Evolutionary conservation across 2,329 filamentous ascomycete species (phyloP).

Genomic region (Hypomyces rosellus): DNA sequence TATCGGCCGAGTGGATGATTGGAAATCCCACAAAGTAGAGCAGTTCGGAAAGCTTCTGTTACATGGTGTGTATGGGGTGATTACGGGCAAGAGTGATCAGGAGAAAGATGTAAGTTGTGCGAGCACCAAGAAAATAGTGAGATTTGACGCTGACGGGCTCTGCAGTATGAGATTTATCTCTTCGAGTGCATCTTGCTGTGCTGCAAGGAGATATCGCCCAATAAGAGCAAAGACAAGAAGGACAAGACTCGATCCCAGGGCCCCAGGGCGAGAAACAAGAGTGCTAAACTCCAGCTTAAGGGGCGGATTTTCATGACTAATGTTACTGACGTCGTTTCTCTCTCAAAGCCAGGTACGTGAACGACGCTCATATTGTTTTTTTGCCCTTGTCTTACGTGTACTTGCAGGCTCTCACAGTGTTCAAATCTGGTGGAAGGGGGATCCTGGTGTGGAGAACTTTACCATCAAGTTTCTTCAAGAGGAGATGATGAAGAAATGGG

Average conservation of each 20-base stretch:
- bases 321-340: constrained; percentile 85
- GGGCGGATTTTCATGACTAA: constrained; percentile 99
- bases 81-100: constrained; percentile 82
- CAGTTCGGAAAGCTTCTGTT: constrained; percentile 86
- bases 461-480: constrained; percentile 90
- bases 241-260: constrained; percentile 52
- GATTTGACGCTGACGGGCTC: not conserved
- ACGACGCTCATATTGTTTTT: not conserved
- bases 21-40: constrained; percentile 88
- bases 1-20: constrained; percentile 80
- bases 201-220: constrained; percentile 88
- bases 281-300: constrained; percentile 85
- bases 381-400: constrained; percentile 1
- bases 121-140: too few species aligned
- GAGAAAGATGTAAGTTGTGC: constrained; percentile 78
- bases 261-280: constrained; percentile 56
- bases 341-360: constrained; percentile 74
- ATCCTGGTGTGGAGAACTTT: constrained; percentile 92
- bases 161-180: constrained; percentile 91
- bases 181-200: constrained; percentile 94
- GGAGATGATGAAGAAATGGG: constrained; percentile 91
- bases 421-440: constrained; percentile 98
- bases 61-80: constrained; percentile 84
- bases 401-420: constrained; percentile 78
- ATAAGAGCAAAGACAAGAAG: constrained; percentile 75